A percentile compares a stretch with the other conserved stretches of the same genome.
These are phyloP conservation scores for Fraxinus nigra DNA, from an alignment of 305 asterid species.

Conservation along the genomic window DNA sequence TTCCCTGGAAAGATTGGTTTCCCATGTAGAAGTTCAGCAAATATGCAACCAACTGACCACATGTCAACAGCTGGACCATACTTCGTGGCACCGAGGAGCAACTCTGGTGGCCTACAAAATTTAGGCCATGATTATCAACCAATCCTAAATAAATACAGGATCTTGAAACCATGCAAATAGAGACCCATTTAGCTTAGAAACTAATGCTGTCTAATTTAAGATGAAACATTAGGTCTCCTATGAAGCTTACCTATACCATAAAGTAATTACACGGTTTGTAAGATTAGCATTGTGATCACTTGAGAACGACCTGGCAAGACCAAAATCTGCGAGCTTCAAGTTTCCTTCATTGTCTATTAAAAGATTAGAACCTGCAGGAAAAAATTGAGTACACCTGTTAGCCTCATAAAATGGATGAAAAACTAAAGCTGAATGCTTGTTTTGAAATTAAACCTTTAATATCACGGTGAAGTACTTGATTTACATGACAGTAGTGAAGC, in stretches of 20 bases:
- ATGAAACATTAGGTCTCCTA: background rate
- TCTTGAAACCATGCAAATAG: background rate
- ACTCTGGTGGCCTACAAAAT: conserved; percentile 82
- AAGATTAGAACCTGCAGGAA: conserved; percentile 81
- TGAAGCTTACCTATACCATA: conserved; percentile 82
- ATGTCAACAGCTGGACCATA: conserved; percentile 97
- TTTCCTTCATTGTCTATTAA: conserved; percentile 91
- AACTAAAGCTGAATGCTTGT: conserved; percentile 20
- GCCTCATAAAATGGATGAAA: conserved; percentile 6
- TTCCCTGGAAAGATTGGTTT: conserved; percentile 95
- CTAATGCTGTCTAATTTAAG: background rate
- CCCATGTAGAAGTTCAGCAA: conserved; percentile 91
- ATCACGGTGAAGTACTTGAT: conserved; percentile 99
- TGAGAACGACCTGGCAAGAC: conserved; percentile 86
- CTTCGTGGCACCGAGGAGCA: conserved; percentile 90
- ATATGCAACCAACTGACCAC: conserved; percentile 99
- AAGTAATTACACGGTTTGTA: conserved; percentile 90
- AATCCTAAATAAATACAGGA: background rate
- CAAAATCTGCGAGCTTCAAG: conserved; percentile 96
- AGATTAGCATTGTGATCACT: conserved; percentile 87
- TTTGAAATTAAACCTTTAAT: conserved; percentile 68
- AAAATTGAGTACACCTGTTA: conserved; percentile 18
- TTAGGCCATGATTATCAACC: conserved; percentile 12
- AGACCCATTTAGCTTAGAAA: background rate
- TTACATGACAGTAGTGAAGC: conserved; percentile 97